Evolutionary conservation across 192 early-diverging fungal genomes (phyloP).

Genomic region (Umbelopsis isabellina): DNA sequence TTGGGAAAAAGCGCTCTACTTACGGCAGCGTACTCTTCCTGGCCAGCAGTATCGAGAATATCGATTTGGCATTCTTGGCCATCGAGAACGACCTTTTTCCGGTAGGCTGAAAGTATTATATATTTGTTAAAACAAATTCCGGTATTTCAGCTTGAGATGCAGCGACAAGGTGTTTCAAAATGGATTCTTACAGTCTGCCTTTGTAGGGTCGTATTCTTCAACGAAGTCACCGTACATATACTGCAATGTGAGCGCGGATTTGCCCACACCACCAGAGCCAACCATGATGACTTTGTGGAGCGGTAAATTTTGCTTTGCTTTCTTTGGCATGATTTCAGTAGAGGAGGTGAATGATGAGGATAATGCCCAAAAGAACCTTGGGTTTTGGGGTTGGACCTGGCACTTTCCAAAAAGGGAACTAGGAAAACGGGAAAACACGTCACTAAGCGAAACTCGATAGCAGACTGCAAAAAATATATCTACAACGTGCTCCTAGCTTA

Average conservation of each 20-base stretch:
- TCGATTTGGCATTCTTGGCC: conserved; percentile 82
- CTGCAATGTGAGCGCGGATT: conserved; percentile 86
- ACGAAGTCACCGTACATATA: conserved; percentile 95
- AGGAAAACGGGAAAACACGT: conserved; percentile 6
- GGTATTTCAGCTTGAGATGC: too few species aligned
- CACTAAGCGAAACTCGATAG: neutral
- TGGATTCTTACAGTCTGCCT: conserved; percentile 69
- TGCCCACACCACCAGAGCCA: conserved; percentile 88
- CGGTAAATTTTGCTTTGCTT: conserved; percentile 66
- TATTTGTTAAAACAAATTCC: neutral
- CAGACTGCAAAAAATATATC: too few species aligned
- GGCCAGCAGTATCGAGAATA: conserved; percentile 88
- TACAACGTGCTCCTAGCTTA: too few species aligned
- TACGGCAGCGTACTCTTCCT: conserved; percentile 90
- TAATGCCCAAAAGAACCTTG: neutral
- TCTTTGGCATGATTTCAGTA: conserved; percentile 65
- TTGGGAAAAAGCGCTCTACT: conserved; percentile 26
- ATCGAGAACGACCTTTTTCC: conserved; percentile 80
- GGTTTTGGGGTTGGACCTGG: conserved; percentile 4
- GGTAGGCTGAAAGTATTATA: conserved; percentile 53
- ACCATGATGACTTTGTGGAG: conserved; percentile 95
- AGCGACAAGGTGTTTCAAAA: neutral
- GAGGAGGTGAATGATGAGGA: conserved; percentile 1
- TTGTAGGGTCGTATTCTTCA: conserved; percentile 94
- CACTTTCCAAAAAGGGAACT: conserved; percentile 20